Base-by-base conservation (phyloP, 257 asterid genomes). In the Parsonsia alboflavescens region DNA sequence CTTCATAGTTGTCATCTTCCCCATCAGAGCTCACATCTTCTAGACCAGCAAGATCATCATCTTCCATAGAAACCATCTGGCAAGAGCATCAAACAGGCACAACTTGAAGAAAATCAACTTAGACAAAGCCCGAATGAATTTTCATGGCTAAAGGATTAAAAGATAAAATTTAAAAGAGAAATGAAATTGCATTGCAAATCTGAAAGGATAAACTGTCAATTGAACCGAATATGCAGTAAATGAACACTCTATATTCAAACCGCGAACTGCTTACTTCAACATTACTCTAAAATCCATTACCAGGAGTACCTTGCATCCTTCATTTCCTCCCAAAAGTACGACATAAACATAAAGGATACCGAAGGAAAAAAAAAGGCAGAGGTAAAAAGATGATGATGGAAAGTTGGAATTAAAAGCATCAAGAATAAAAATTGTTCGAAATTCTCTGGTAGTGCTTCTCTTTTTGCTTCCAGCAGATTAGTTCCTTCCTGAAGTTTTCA, bases 11-110 rank as follows among this genome's bases (percentile, higher is more conserved):
- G 81, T 92, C 99, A 79, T 94, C 97, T 79, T 92, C 98, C 62
- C 90, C 98, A 67, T 92, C 99, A 70, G 97, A 89, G 82, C 97
- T 91, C 80, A 86, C 94, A 82, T 92, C 98, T 84, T 91, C 97
- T 81, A 91, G 80, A 73, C 97, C 97, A 82, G 98, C 99, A 85
- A 90, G 96, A 80, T 89, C 99, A 80, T 92, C 99, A 50, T 94
- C 97, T 83, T 92, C 99, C 65, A 94, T 93, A 68, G 97, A 86
- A 66, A 90, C 93, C 99, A 92, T 94, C 99, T 94, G 89, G 70
- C 80, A 72, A 70, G 61, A 57, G 66, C 64, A 80, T 36, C 53
- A 53, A 69, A 33, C 30, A 42, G 12, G 26, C 30, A 19, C 6
- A 76, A 69, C 49, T 68, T 44, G 39, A 36, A 59, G 9, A 42